Evolutionary conservation across 1,139 yeast genomes (phyloP), one percentile per base, ranked within the genome.

Genomic region (Saccharomycopsis hybrid): DNA sequence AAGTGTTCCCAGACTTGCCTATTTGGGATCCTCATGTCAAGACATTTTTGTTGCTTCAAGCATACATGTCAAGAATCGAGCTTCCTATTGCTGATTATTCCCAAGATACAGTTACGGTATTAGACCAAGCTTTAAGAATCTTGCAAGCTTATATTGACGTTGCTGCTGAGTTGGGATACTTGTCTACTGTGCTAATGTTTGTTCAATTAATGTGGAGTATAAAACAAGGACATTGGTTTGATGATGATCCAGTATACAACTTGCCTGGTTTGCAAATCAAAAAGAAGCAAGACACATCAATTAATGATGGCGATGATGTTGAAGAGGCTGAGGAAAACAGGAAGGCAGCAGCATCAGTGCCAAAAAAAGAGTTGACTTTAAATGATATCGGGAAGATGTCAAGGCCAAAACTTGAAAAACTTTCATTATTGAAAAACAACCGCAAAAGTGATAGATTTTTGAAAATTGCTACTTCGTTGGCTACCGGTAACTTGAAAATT

Each of bases 11-110:
- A 50, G 77, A 76, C 53, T 80, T 81, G 56, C 84, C 82, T 55
- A 83, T 89, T 65, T 89, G 96, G 85, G 96, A 92, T 65, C 97
- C 98, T 2, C 97, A 92, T 65, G 90, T 92, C 56, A 92, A 92
- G 63, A 83, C 96, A 0, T 92, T 78, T 61, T 71, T 92, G 58
- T 73, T 92, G 54, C 64, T 92, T 11, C 97, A 94, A 65, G 97
- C 97, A 0, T 88, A 78, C 60, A 78, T 94, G 77, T 77, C 85
- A 53, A 72, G 96, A 52, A 76, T 85, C 9, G 95, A 87, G 55
- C 70, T 92, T 47, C 98, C 98, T 1, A 87, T 94, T 61, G 94
- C 96, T 0, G 99, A 92, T 71, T 94, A 94, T 63, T 74, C 86
- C 11, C 97, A 92, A 62, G 99, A 92, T 66, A 89, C 96, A 0